phyloP scores from a whole-genome alignment of 2,329 filamentous ascomycete species.

The Colletotrichum sublineola region DNA sequence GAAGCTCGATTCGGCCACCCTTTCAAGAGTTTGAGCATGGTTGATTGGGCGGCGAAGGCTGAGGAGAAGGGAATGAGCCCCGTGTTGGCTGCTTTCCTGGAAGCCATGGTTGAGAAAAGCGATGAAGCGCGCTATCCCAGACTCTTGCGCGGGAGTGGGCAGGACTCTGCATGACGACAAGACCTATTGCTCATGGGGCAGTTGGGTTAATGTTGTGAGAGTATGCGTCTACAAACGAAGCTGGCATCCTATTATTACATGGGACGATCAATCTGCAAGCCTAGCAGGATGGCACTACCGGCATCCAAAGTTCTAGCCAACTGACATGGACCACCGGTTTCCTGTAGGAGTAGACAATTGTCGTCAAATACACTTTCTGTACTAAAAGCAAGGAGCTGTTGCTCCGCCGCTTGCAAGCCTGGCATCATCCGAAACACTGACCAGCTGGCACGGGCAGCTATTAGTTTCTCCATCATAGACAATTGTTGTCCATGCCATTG shows the following conservation, averaged over 20 bases:
- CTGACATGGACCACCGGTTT: neutral
- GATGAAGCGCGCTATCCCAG: slow-evolving; percentile 20
- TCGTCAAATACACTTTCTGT: neutral
- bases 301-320: neutral
- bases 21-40: slow-evolving; percentile 5
- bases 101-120: slow-evolving; percentile 6
- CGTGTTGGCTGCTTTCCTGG: slow-evolving; percentile 20
- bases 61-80: slow-evolving; percentile 26
- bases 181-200: too few species aligned
- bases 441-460: too few species aligned
- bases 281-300: neutral
- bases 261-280: neutral
- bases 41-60: slow-evolving; percentile 13
- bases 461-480: neutral
- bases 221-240: too few species aligned
- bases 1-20: slow-evolving; percentile 1
- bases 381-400: neutral
- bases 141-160: neutral
- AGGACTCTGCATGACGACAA: too few species aligned
- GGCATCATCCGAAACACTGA: too few species aligned
- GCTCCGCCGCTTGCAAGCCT: neutral
- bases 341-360: neutral
- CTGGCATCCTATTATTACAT: neutral
- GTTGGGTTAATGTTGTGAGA: too few species aligned
- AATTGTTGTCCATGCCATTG: neutral